A percentile compares a stretch with the other conserved stretches of the same genome.
These are phyloP conservation scores for Trichoderma pleuroti DNA, from an alignment of 2,329 filamentous ascomycete genomes.

Conservation along the genomic window DNA sequence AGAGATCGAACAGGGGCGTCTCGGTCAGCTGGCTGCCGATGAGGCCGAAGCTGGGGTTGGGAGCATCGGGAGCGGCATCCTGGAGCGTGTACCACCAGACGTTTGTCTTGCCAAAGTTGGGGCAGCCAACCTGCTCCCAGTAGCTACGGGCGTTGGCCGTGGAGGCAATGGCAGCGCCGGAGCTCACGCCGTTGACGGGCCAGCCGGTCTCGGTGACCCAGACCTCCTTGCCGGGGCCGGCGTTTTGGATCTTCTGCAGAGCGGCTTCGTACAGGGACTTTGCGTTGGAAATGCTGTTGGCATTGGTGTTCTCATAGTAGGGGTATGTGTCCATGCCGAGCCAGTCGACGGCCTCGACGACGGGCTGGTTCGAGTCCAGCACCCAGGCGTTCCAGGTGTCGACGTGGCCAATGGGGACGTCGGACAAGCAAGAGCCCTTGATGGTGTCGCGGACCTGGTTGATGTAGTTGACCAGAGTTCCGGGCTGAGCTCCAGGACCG, in stretches of 20 bases:
- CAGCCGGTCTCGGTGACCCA: conserved; percentile 91
- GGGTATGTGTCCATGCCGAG: conserved; percentile 82
- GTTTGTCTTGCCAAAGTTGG: conserved; percentile 60
- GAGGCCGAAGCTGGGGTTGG: conserved; percentile 69
- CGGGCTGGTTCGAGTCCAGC: conserved; percentile 66
- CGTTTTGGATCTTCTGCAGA: conserved; percentile 55
- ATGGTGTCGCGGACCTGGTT: conserved; percentile 62
- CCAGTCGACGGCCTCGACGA: conserved; percentile 71
- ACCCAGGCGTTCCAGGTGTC: conserved; percentile 84
- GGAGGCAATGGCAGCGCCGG: conserved; percentile 61
- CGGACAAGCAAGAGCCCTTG: conserved; percentile 55
- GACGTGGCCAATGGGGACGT: conserved; percentile 71
- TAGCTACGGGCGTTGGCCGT: conserved; percentile 69
- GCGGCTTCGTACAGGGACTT: conserved; percentile 66
- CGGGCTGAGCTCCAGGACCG: conserved; percentile 60
- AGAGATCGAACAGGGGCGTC: conserved; percentile 61
- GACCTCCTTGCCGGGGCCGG: conserved; percentile 63
- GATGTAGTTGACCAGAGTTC: conserved; percentile 66
- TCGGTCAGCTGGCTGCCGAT: conserved; percentile 52
- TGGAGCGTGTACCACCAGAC: conserved; percentile 77
- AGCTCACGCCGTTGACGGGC: conserved; percentile 66
- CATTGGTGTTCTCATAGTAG: conserved; percentile 71
- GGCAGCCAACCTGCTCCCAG: conserved; percentile 77
- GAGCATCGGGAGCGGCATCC: conserved; percentile 57
- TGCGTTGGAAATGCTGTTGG: conserved; percentile 63